These are phyloP conservation scores for Candida corydali DNA, from an alignment of 805 yeast genomes.

Conservation along the genomic window DNA sequence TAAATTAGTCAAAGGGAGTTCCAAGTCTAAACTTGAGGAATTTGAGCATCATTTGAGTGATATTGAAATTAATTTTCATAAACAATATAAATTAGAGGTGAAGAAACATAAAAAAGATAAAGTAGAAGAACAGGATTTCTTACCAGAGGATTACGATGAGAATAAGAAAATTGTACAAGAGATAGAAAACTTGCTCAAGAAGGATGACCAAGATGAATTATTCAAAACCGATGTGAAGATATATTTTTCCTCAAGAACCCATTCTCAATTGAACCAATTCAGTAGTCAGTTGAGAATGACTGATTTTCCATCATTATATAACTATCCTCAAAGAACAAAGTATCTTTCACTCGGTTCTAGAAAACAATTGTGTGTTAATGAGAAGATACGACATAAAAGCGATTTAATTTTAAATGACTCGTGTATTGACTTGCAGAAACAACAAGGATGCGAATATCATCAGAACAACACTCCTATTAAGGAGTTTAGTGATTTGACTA, in stretches of 20 bases:
- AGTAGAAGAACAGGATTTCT: conserved; percentile 13
- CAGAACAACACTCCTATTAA: conserved; percentile 25
- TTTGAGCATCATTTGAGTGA: conserved; percentile 40
- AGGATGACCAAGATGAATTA: no score
- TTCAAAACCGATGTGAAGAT: conserved; percentile 44
- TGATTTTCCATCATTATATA: conserved; percentile 58
- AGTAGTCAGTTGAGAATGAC: conserved; percentile 66
- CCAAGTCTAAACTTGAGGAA: conserved; percentile 24
- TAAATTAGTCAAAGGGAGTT: conserved; percentile 27
- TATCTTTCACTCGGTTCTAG: conserved; percentile 77
- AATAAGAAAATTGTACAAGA: conserved; percentile 40
- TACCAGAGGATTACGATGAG: conserved; percentile 34
- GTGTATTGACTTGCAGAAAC: conserved; percentile 65
- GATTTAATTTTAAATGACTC: conserved; percentile 68
- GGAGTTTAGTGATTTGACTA: conserved; percentile 51
- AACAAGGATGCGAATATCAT: conserved; percentile 21
- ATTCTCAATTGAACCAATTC: conserved; percentile 82
- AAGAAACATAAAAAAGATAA: conserved; percentile 7
- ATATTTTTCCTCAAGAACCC: conserved; percentile 80
- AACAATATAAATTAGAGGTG: conserved; percentile 12
- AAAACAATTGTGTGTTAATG: conserved; percentile 78
- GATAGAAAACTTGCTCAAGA: conserved; percentile 45
- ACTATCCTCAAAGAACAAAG: conserved; percentile 50
- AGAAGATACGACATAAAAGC: conserved; percentile 49
- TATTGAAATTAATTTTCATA: conserved; percentile 22